Evolutionary conservation across 805 yeast genomes (phyloP), one percentile per base, ranked within the genome.

Genomic region (Wickerhamiella sergipiensis): DNA sequence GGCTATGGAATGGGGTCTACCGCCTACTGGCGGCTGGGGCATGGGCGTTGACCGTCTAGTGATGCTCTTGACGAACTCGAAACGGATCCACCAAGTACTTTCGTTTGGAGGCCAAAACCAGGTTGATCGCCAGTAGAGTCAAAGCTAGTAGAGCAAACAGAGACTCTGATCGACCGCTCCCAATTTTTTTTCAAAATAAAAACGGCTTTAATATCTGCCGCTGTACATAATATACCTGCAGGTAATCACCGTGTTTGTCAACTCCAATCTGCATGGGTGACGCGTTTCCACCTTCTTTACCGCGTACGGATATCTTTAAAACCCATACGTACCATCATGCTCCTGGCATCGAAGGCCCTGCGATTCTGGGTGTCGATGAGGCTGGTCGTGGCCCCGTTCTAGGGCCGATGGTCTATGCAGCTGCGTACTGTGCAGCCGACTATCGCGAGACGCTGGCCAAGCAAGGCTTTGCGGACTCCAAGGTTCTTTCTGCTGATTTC

Each of bases 1-100:
- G 43, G 77, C 81, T 15, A 80, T 92, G 89, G 90, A 86, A 62
- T 85, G 82, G 75, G 97, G 95, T 1, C 75, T 92, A 69, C 97
- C 97, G 2, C 98, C 98, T 1, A 90, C 97, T 2, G 97, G 95
- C 1, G 99, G 99, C 0, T 85, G 96, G 85, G 99, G 98, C 0
- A 69, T 95, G 53, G 99, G 99, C 0, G 74, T 92, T 19, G 99
- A 92, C 62, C 67, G 99, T 50, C 65, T 92, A 38, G 80, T 81
- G 49, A 87, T 90, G 97, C 65, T 86, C 18, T 67, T 90, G 31
- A 74, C 83, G 3, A 81, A 77, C 0, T 67, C 75, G 42, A 69
- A 69, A 19, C 70, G 95, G 26, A 88, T 92, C 17, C 90, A 83
- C 49, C 77, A 77, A 12, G 94, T 87, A 1, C 64, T 87, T 33